phyloP scores from a whole-genome alignment of 345 rosid genomes.

The Acer campestre region DNA sequence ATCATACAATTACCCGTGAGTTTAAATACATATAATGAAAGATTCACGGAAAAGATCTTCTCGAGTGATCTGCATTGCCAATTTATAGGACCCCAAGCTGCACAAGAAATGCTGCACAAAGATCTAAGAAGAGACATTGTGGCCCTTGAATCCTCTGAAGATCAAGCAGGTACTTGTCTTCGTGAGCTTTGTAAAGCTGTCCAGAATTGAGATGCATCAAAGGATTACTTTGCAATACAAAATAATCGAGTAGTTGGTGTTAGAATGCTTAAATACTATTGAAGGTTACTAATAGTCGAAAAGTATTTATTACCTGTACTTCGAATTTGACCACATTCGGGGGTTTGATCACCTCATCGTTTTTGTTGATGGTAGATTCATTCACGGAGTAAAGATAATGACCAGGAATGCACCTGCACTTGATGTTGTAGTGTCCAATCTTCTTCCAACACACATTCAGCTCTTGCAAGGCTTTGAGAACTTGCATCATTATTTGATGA shows the following conservation, averaged over 20 bases:
- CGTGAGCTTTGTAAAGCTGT: constrained; percentile 88
- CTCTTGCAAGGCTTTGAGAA: constrained; percentile 81
- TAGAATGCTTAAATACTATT: no score
- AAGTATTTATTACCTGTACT: constrained; percentile 65
- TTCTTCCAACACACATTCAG: constrained; percentile 93
- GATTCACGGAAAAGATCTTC: constrained; percentile 18
- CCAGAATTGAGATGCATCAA: neutral
- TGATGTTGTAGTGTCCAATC: constrained; percentile 93
- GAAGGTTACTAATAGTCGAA: no score
- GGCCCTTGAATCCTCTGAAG: constrained; percentile 85
- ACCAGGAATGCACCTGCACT: constrained; percentile 72
- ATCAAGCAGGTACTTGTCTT: constrained; percentile 86
- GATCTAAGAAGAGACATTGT: constrained; percentile 87
- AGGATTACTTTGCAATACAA: neutral
- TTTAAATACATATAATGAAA: constrained; percentile 31
- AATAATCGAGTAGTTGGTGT: neutral
- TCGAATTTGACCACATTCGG: constrained; percentile 83
- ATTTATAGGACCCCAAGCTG: constrained; percentile 74
- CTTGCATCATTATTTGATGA: constrained; percentile 83
- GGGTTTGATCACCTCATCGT: constrained; percentile 42
- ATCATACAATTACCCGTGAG: constrained; percentile 1
- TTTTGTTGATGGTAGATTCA: constrained; percentile 59
- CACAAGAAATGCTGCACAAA: constrained; percentile 85
- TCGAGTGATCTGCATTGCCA: constrained; percentile 15
- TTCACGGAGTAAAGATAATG: constrained; percentile 66